Conservation (phyloP, 2,329 filamentous ascomycete genomes). For the Emericellopsis atlantica region DNA sequence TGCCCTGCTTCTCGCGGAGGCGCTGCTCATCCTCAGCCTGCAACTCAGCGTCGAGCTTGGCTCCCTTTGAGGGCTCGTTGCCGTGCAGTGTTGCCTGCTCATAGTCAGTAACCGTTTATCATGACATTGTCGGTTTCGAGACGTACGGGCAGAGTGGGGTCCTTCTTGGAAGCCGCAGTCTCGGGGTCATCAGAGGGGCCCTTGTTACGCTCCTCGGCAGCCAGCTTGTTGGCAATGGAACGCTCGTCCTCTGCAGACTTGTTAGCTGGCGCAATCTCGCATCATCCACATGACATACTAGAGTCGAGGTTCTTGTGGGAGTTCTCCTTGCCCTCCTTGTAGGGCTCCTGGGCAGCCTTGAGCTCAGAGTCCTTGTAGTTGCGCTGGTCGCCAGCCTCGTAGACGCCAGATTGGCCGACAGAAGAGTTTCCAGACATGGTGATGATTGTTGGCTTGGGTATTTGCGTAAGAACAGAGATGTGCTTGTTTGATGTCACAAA, state of each 20-base stretch:
- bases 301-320: slow-evolving; percentile 59
- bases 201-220: slow-evolving; percentile 36
- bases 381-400: slow-evolving; percentile 68
- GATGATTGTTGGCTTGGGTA: background rate
- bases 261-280: slow-evolving; percentile 6
- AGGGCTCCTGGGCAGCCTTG: slow-evolving; percentile 46
- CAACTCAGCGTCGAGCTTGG: slow-evolving; percentile 58
- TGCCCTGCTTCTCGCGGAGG: slow-evolving; percentile 43
- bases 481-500: background rate
- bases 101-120: background rate
- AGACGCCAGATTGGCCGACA: slow-evolving; percentile 53
- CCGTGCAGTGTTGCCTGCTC: slow-evolving; percentile 50
- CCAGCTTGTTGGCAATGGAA: slow-evolving; percentile 59
- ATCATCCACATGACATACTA: slow-evolving; percentile 37
- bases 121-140: background rate
- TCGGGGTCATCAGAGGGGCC: slow-evolving; percentile 32
- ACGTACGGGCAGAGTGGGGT: slow-evolving; percentile 46
- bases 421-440: slow-evolving; percentile 37
- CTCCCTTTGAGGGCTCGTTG: slow-evolving; percentile 61
- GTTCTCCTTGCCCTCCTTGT: slow-evolving; percentile 58
- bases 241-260: slow-evolving; percentile 49
- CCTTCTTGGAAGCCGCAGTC: slow-evolving; percentile 33
- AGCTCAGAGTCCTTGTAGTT: slow-evolving; percentile 42
- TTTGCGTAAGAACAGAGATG: background rate
- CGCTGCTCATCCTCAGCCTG: slow-evolving; percentile 53